Percentiles rank a stretch among this genome's conserved stretches.
These are phyloP conservation scores for Stipa capillata DNA, from an alignment of 176 grass and related monocot genomes.

Conservation along the genomic window DNA sequence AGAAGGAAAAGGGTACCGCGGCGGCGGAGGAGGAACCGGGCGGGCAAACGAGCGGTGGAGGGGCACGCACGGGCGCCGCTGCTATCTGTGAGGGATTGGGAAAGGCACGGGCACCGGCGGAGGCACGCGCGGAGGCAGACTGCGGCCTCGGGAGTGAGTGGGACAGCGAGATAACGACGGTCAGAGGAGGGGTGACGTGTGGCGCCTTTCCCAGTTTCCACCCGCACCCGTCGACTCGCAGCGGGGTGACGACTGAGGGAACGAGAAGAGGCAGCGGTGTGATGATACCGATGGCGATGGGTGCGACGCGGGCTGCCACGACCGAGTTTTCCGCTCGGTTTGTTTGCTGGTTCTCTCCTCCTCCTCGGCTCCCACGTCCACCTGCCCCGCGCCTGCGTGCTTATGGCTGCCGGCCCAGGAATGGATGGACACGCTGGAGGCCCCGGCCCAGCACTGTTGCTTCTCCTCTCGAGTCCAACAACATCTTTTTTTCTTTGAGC, in stretches of 20 bases:
- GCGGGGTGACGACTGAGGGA: too few species aligned
- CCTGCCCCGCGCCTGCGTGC: too few species aligned
- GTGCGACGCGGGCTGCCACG: not conserved
- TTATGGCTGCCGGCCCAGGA: constrained; percentile 8
- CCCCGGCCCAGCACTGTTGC: not conserved
- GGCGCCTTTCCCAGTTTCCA: constrained; percentile 17
- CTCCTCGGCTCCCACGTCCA: not conserved
- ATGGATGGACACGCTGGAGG: too few species aligned
- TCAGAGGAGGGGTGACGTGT: constrained; percentile 22
- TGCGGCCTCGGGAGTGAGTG: too few species aligned
- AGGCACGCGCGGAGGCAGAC: not conserved
- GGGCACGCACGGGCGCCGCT: constrained; percentile 4
- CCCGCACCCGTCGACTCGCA: not conserved
- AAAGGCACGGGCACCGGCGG: constrained; percentile 4
- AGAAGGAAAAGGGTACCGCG: constrained; percentile 14
- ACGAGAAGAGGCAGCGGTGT: too few species aligned
- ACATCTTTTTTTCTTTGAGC: too few species aligned
- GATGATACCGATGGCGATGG: too few species aligned
- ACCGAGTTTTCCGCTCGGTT: constrained; percentile 35
- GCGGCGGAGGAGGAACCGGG: not conserved
- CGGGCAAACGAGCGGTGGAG: not conserved
- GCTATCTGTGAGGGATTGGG: not conserved
- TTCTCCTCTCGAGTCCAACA: too few species aligned
- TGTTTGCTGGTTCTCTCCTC: not conserved
- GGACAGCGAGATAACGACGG: not conserved